Conservation (phyloP, 441 rosid species). For the Erodium trifolium region DNA sequence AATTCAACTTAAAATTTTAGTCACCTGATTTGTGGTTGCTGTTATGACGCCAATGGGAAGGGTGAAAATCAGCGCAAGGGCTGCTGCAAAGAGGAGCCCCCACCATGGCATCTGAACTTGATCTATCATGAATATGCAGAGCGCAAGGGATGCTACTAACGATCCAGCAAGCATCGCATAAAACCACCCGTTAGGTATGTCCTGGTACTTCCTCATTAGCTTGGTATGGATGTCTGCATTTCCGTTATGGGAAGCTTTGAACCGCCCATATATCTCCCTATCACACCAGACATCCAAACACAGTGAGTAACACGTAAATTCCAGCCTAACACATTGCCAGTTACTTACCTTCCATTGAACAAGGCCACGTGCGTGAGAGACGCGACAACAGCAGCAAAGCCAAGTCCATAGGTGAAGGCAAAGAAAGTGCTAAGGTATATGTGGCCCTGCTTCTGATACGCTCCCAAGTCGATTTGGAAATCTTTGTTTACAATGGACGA, state of each 20-base stretch:
- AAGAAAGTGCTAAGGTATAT: conserved; percentile 70
- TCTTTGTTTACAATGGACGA: conserved; percentile 53
- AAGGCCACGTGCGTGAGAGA: conserved; percentile 72
- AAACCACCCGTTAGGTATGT: conserved; percentile 91
- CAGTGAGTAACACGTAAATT: no score
- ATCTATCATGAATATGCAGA: conserved; percentile 54
- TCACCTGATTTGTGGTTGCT: conserved; percentile 86
- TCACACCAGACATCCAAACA: neutral
- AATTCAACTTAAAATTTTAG: no score
- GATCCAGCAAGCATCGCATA: conserved; percentile 38
- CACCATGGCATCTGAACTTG: conserved; percentile 87
- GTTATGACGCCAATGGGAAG: conserved; percentile 78
- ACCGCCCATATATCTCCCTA: conserved; percentile 56
- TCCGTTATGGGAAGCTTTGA: conserved; percentile 46
- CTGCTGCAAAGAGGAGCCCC: conserved; percentile 66
- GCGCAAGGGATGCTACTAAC: conserved; percentile 40
- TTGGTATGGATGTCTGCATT: conserved; percentile 71
- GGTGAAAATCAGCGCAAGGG: conserved; percentile 68
- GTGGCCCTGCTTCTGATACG: conserved; percentile 58
- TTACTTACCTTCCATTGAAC: conserved; percentile 67
- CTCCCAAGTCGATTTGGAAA: conserved; percentile 48
- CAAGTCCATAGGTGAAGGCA: conserved; percentile 63
- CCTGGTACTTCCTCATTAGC: conserved; percentile 67
- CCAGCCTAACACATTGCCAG: no score
- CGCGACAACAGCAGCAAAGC: conserved; percentile 75